A percentile compares a stretch with the other conserved stretches of the same genome.
Evolutionary conservation across 1,139 yeast genomes (phyloP).

Genomic region (Wickerhamomyces sp.): DNA sequence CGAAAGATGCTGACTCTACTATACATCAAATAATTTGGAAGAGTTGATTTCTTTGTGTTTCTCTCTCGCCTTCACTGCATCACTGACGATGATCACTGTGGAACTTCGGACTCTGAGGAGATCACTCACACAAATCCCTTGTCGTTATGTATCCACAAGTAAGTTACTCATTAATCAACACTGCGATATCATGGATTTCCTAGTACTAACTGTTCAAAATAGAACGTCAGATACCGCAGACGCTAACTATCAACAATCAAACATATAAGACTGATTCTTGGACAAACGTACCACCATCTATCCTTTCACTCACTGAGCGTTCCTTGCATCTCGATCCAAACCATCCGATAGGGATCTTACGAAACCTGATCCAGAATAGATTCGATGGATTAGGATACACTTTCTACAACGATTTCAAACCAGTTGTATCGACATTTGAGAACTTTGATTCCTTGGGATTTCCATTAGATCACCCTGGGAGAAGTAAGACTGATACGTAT

Average conservation of each 20-base stretch:
- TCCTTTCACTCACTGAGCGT: slow-evolving; percentile 63
- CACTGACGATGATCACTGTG: neutral
- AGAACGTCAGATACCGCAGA: slow-evolving; percentile 21
- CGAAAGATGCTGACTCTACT: too few species aligned
- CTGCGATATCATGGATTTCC: too few species aligned
- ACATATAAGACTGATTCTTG: slow-evolving; percentile 62
- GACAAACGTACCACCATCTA: slow-evolving; percentile 83
- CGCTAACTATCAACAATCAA: slow-evolving; percentile 43
- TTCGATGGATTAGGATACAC: slow-evolving; percentile 70
- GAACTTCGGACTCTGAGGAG: neutral
- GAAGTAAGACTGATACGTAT: slow-evolving; percentile 90
- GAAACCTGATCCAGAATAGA: slow-evolving; percentile 65
- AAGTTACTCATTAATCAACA: too few species aligned
- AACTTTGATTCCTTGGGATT: slow-evolving; percentile 92
- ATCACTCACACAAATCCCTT: neutral
- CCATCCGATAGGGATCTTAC: slow-evolving; percentile 88
- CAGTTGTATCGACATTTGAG: slow-evolving; percentile 75
- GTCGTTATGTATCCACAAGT: slow-evolving; percentile 1
- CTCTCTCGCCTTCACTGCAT: too few species aligned
- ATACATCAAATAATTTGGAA: too few species aligned
- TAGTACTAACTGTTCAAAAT: too few species aligned
- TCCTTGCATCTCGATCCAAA: slow-evolving; percentile 65
- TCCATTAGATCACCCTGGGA: slow-evolving; percentile 89
- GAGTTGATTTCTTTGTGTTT: too few species aligned
- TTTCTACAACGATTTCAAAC: slow-evolving; percentile 73